phyloP scores from a whole-genome alignment of 2,329 filamentous ascomycete species.

The Colletotrichum gigasporum region DNA sequence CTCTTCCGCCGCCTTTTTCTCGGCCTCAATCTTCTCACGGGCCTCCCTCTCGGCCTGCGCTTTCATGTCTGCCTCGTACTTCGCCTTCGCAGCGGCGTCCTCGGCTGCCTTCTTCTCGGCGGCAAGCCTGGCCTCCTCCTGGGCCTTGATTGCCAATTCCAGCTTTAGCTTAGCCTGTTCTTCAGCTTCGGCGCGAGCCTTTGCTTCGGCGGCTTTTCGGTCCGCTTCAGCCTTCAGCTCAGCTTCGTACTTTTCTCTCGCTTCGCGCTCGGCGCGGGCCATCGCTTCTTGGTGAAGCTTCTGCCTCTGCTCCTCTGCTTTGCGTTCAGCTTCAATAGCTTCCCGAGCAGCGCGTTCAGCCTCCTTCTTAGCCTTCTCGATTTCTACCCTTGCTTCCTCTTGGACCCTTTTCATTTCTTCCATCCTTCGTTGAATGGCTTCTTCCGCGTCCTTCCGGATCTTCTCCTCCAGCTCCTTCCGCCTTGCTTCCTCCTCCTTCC shows the following conservation, averaged over 20 bases:
- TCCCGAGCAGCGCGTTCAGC: slow-evolving; percentile 54
- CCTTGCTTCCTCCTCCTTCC: slow-evolving; percentile 55
- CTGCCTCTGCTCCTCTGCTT: slow-evolving; percentile 56
- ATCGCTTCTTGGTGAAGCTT: slow-evolving; percentile 46
- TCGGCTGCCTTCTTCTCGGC: slow-evolving; percentile 48
- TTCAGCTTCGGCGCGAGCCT: slow-evolving; percentile 51
- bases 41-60: slow-evolving; percentile 47
- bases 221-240: slow-evolving; percentile 56
- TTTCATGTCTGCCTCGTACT: slow-evolving; percentile 42
- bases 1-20: slow-evolving; percentile 39
- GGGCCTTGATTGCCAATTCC: slow-evolving; percentile 44
- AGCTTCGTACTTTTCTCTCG: slow-evolving; percentile 48
- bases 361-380: slow-evolving; percentile 56
- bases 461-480: slow-evolving; percentile 54
- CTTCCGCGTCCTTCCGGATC: slow-evolving; percentile 57
- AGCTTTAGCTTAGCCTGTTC: slow-evolving; percentile 44
- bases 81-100: slow-evolving; percentile 43
- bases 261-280: slow-evolving; percentile 41
- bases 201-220: slow-evolving; percentile 47
- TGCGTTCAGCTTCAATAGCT: slow-evolving; percentile 55
- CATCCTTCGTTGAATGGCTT: slow-evolving; percentile 51
- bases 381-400: slow-evolving; percentile 56
- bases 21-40: slow-evolving; percentile 42
- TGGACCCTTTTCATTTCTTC: slow-evolving; percentile 52
- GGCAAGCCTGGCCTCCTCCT: slow-evolving; percentile 50